Evolutionary conservation across 352 stramenopile genomes (phyloP).

Genomic region (Globisporangium sylvaticum): DNA sequence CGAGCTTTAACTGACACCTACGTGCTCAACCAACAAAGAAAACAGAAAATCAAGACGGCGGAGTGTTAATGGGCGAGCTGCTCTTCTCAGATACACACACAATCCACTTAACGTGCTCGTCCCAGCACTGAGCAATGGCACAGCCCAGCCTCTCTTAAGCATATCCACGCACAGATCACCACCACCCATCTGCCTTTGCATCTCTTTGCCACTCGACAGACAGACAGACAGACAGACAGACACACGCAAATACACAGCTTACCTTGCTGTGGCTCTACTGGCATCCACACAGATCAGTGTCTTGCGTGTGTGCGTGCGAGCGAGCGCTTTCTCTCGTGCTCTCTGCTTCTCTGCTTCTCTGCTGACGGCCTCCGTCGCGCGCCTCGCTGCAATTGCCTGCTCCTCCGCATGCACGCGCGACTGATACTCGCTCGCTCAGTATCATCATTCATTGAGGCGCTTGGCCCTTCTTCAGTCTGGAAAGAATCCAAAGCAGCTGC

Average conservation of each 20-base stretch:
- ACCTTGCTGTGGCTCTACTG: background rate
- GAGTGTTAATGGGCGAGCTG: background rate
- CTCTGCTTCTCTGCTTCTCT: background rate
- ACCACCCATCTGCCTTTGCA: no score
- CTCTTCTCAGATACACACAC: background rate
- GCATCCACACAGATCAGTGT: no score
- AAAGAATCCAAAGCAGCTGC: conserved; percentile 7
- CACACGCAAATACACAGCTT: no score
- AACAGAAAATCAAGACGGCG: background rate
- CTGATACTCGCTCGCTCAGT: background rate
- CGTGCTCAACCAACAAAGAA: background rate
- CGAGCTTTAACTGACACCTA: background rate
- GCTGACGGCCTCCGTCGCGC: background rate
- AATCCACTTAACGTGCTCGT: background rate
- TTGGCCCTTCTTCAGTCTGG: conserved; percentile 1
- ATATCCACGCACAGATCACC: no score
- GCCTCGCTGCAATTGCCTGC: background rate
- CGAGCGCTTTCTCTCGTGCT: background rate
- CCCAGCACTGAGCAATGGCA: background rate
- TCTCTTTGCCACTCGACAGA: background rate
- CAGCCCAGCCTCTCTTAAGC: no score
- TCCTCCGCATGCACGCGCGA: background rate
- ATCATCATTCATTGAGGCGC: background rate
- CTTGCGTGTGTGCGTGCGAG: no score
- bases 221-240: background rate